Percentiles rank a stretch among this genome's conserved stretches.
phyloP scores from a whole-genome alignment of 176 grass and related monocot genomes.

The Raddia distichophylla region DNA sequence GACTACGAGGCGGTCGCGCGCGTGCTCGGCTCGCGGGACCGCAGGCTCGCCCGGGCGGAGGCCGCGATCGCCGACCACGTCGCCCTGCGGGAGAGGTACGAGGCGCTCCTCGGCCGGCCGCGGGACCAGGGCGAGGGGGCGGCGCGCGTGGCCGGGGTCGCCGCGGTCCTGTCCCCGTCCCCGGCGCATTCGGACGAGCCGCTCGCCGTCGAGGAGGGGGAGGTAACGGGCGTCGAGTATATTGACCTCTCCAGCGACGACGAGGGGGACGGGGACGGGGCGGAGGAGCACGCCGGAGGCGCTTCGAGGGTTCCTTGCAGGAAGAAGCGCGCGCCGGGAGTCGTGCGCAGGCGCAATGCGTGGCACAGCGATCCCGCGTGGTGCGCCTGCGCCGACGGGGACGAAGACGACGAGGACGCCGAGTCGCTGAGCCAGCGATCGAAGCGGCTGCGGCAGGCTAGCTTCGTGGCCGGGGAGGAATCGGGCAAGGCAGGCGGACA shows the following conservation, averaged over 20 bases:
- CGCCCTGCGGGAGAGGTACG: background rate
- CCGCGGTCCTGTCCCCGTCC: background rate
- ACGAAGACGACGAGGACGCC: background rate
- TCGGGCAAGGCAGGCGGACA: background rate
- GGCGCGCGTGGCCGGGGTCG: background rate
- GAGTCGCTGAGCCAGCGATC: no score
- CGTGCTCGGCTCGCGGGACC: conserved; percentile 47
- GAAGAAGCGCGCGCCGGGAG: background rate
- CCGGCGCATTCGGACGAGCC: background rate
- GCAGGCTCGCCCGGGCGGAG: background rate
- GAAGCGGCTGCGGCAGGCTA: no score
- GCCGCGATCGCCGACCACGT: background rate
- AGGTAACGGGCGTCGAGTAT: background rate
- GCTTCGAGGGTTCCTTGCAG: background rate
- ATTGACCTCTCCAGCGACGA: conserved; percentile 21
- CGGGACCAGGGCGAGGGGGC: background rate
- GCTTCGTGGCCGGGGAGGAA: background rate
- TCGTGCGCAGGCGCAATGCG: no score
- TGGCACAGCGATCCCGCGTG: no score
- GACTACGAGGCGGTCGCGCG: conserved; percentile 40
- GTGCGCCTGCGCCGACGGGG: background rate
- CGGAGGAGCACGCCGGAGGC: background rate
- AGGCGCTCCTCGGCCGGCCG: background rate
- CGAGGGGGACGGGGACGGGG: background rate
- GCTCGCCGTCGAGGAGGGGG: background rate